Percentiles rank a stretch among this genome's conserved stretches.
Conservation (phyloP, 139 green algal genomes). For the Haematococcus sp. region DNA sequence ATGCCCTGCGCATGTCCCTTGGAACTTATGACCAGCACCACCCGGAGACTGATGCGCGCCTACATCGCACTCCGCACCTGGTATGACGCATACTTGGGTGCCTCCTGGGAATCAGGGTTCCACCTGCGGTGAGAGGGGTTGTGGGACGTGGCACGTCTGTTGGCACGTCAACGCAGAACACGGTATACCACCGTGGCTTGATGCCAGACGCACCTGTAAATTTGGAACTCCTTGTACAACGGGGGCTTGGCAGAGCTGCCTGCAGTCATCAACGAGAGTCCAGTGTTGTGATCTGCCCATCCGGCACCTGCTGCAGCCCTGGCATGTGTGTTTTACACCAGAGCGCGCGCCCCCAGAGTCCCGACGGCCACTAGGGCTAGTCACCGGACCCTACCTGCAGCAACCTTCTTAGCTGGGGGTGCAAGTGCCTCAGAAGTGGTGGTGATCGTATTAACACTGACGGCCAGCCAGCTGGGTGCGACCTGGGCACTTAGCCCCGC, state of each 20-base stretch:
- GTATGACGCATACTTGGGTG: slow-evolving; percentile 90
- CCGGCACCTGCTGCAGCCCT: neutral
- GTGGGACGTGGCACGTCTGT: neutral
- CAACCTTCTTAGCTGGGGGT: slow-evolving; percentile 3
- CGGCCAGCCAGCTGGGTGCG: neutral
- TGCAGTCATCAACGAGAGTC: neutral
- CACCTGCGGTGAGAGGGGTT: slow-evolving; percentile 64
- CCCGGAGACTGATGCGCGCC: too few species aligned
- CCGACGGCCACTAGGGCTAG: neutral
- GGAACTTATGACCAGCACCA: too few species aligned
- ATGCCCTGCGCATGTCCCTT: too few species aligned
- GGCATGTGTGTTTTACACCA: too few species aligned
- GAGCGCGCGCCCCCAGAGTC: neutral
- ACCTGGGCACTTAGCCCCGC: neutral
- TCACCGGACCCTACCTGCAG: neutral
- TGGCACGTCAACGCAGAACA: too few species aligned
- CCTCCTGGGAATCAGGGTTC: slow-evolving; percentile 80
- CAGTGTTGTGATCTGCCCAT: neutral
- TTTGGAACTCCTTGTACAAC: slow-evolving; percentile 80
- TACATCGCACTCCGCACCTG: slow-evolving; percentile 34
- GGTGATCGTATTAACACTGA: neutral
- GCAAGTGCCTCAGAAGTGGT: neutral
- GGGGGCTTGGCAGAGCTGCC: slow-evolving; percentile 41
- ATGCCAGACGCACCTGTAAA: slow-evolving; percentile 67
- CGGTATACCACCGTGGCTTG: neutral